Evolutionary conservation across 306 rosid species (phyloP), one percentile per base, ranked within the genome.

Genomic region (Sophora flavescens): DNA sequence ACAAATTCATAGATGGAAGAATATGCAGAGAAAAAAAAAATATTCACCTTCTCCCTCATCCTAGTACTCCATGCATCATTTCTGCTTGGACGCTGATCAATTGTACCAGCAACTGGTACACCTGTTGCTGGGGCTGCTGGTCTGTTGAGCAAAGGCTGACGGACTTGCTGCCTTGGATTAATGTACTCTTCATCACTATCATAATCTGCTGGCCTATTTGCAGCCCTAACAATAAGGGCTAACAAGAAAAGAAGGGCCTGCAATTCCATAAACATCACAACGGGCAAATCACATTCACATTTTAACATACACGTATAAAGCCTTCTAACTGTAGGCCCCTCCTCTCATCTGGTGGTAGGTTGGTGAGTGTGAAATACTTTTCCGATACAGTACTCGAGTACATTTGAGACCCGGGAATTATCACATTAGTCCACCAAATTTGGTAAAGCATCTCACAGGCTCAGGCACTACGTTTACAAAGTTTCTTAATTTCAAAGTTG

Each of bases 11-110:
- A 15, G 51, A 67, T 30, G 54, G 63, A 52, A 28, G 54, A 60
- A 39, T 8, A 44, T 35, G 53, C 16, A 48, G 42, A 76, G 75
- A 54, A 22, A 38, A 62, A 62, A 62, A 8, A 44, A 77, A 50
- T 76, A 36, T 60, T 72, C 74, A 96, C 99, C 99, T 92, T 96
- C 80, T 96, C 99, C 83, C 99, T 91, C 99, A 96, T 92, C 68
- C 99, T 89, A 53, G 93, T 12, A 86, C 99, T 96, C 99, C 99
- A 96, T 39, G 99, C 99, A 85, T 96, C 99, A 84, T 70, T 96
- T 89, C 98, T 88, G 83, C 68, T 73, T 36, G 97, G 80, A 39
- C 99, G 95, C 83, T 89, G 96, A 70, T 88, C 96, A 73, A 35
- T 9, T 22, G 90, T 44, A 63, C 97, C 91, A 44, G 93, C 75